phyloP scores from a whole-genome alignment of 176 grass and related monocot genomes.

The Oryza glumipatula region DNA sequence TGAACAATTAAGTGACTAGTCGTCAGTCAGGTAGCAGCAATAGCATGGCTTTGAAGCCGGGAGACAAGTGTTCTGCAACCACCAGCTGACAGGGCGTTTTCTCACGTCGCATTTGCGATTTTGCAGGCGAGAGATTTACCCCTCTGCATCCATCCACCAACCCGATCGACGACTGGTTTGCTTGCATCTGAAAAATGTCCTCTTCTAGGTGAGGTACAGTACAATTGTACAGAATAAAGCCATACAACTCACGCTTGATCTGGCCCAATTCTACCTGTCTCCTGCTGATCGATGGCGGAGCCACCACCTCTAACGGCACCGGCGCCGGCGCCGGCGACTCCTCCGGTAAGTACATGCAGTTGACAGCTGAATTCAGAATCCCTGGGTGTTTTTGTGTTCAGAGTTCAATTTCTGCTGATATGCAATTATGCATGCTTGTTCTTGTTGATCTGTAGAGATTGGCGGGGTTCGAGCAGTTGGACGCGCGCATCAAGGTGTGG shows the following conservation, averaged over 20 bases:
- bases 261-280: not conserved
- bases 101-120: not conserved
- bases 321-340: not conserved
- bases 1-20: not conserved
- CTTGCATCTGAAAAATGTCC: slow-evolving; percentile 41
- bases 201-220: slow-evolving; percentile 5
- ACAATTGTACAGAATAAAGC: slow-evolving; percentile 1
- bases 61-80: slow-evolving; percentile 23
- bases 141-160: not conserved
- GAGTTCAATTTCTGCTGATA: not conserved
- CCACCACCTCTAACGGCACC: not conserved
- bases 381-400: not conserved
- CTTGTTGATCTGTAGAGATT: slow-evolving; percentile 35
- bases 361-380: not conserved
- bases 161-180: slow-evolving; percentile 45
- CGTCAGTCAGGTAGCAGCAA: not conserved
- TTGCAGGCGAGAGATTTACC: not conserved
- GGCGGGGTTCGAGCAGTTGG: slow-evolving; percentile 34
- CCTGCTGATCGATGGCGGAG: slow-evolving; percentile 50
- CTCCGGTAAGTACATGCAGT: slow-evolving; percentile 29
- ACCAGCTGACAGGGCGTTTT: not conserved
- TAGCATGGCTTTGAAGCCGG: slow-evolving; percentile 25
- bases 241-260: slow-evolving; percentile 13
- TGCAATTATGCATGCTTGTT: not conserved
- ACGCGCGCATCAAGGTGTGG: slow-evolving; percentile 52